Evolutionary conservation across 2,329 filamentous ascomycete genomes (phyloP).

Genomic region (Monosporascus sp.): DNA sequence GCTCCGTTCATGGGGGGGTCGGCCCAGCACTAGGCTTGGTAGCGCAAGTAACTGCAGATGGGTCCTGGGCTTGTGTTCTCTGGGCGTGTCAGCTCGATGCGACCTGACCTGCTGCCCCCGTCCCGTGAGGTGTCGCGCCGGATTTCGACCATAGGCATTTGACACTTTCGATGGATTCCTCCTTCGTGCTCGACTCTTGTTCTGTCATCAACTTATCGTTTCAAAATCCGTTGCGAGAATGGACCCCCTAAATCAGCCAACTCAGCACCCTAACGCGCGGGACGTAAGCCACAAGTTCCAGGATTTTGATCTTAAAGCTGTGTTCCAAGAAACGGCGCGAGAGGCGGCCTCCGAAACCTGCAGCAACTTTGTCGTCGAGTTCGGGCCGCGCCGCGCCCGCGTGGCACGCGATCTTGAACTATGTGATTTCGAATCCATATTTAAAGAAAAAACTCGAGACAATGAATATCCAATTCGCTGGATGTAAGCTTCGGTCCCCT

Average conservation of each 20-base stretch:
- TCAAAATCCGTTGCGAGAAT: slow-evolving; percentile 7
- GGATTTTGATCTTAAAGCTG: slow-evolving; percentile 47
- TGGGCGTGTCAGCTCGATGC: not conserved
- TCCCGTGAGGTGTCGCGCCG: not conserved
- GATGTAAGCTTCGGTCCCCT: slow-evolving; percentile 49
- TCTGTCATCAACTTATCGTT: not conserved
- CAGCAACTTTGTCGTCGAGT: slow-evolving; percentile 61
- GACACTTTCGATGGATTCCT: not conserved
- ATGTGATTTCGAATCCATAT: slow-evolving; percentile 35
- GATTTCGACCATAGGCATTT: not conserved
- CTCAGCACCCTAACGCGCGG: not conserved
- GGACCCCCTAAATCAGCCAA: too few species aligned
- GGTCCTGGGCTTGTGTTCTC: not conserved
- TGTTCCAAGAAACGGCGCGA: slow-evolving; percentile 39
- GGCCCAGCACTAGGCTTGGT: not conserved
- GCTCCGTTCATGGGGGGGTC: not conserved
- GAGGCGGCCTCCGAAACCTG: slow-evolving; percentile 36
- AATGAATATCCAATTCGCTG: slow-evolving; percentile 52
- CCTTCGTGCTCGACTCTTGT: not conserved
- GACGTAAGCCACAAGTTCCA: slow-evolving; percentile 28
- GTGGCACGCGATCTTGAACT: slow-evolving; percentile 50
- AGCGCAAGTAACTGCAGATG: not conserved
- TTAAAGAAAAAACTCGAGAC: slow-evolving; percentile 30
- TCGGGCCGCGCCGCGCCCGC: slow-evolving; percentile 49
- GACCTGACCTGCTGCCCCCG: not conserved